phyloP scores from a whole-genome alignment of 371 early-diverging fungal species.

The Apophysomyces elegans region DNA sequence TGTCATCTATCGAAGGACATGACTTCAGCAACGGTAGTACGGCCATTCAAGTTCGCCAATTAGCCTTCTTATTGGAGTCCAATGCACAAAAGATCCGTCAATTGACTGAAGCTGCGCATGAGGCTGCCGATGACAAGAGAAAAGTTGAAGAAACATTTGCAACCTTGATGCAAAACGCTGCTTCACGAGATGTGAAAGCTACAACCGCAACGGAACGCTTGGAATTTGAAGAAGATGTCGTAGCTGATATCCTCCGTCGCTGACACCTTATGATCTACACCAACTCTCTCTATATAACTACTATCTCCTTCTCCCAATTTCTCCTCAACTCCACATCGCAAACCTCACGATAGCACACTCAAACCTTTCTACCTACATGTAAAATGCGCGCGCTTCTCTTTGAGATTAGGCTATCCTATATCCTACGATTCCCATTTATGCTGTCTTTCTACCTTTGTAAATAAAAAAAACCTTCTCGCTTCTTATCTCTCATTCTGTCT shows the following conservation, averaged over 20 bases:
- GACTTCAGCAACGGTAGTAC: constrained; percentile 12
- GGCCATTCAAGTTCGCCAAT: constrained; percentile 14
- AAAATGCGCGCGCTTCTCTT: neutral
- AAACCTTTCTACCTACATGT: too few species aligned
- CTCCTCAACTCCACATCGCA: too few species aligned
- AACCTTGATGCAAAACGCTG: constrained; percentile 1
- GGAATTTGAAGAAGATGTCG: neutral
- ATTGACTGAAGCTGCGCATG: constrained; percentile 1
- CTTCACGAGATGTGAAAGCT: neutral
- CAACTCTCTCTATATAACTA: neutral
- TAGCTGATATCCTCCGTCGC: constrained; percentile 3
- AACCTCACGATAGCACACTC: too few species aligned
- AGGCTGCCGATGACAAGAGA: neutral
- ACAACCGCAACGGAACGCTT: neutral
- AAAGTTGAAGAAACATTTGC: constrained; percentile 2
- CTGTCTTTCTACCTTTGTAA: neutral
- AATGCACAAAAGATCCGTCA: constrained; percentile 12
- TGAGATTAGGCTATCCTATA: neutral
- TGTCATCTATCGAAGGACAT: constrained; percentile 1
- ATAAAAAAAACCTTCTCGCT: neutral
- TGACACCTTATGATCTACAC: neutral
- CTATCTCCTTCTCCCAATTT: too few species aligned
- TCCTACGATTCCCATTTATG: neutral
- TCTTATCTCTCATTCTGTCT: too few species aligned
- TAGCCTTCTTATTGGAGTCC: constrained; percentile 13